Evolutionary conservation across 371 early-diverging fungal genomes (phyloP), one percentile per base, ranked within the genome.

Genomic region (Mucor lusitanicus): DNA sequence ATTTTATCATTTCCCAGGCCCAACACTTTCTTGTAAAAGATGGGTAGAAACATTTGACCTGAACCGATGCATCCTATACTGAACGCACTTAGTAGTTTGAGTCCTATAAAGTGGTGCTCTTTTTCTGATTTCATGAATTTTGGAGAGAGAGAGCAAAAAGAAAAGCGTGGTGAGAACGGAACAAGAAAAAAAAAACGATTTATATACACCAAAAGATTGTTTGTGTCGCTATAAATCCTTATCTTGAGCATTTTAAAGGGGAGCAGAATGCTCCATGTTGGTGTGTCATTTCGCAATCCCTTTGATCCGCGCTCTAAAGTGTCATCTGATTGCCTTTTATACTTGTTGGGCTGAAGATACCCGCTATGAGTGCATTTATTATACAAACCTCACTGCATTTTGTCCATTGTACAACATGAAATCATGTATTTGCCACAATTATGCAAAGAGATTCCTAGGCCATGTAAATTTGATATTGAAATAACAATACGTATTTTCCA

Each of bases 61-160:
- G 79, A 76, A 0, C 76, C 79, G 21, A 79, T 65, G 48, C 76
- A 74, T 27, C 74, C 79, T 11, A 79, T 74, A 53, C 76, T 74
- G 48, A 79, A 79, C 4, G 71, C 63, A 68, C 71, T 66, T n/a
- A 79, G 53, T 8, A 79, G 48, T 27, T 79, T 79, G 6, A 79
- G 68, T 6, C 74, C 79, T 28, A 76, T 37, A 60, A 67, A 78
- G 25, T 66, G 17, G 11, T 67, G 67, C 28, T 57, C 53, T 28
- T 50, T 25, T 30, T 56, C 33, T 30, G 33, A 32, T 53, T 53
- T 53, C 53, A 53, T 53, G 9, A 4, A 3, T 40, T 39, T 25
- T 53, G 30, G 30, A 33, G n/a, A 32, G 33, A 7, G 3, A 32
- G 32, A 33, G 30, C n/a, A 19, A 4, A 56, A 9, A 56, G 32